Percentiles rank a stretch among this genome's conserved stretches.
These are phyloP conservation scores for Globisporangium perplexum DNA, from an alignment of 352 stramenopile genomes.

Conservation along the genomic window DNA sequence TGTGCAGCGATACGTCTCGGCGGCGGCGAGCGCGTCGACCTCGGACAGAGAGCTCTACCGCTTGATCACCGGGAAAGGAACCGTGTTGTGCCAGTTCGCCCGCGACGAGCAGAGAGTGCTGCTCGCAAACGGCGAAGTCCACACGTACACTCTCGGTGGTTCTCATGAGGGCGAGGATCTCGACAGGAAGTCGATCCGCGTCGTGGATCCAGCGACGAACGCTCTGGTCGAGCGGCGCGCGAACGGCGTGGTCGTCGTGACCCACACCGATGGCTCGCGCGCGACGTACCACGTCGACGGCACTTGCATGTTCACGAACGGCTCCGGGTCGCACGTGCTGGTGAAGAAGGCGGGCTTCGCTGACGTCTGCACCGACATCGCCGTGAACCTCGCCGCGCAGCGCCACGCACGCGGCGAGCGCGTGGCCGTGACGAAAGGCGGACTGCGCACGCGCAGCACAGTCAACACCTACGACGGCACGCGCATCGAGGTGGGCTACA, in stretches of 20 bases:
- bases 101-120: slow-evolving; percentile 33
- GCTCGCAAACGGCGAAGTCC: slow-evolving; percentile 43
- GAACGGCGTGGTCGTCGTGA: slow-evolving; percentile 56
- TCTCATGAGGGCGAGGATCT: slow-evolving; percentile 1
- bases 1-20: slow-evolving; percentile 25
- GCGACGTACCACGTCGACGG: slow-evolving; percentile 62
- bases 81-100: slow-evolving; percentile 38
- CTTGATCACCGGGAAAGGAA: slow-evolving; percentile 52
- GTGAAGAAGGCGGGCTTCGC: slow-evolving; percentile 47
- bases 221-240: slow-evolving; percentile 44
- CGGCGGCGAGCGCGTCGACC: neutral
- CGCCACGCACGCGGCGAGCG: slow-evolving; percentile 48
- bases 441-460: slow-evolving; percentile 46
- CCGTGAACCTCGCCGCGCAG: slow-evolving; percentile 53
- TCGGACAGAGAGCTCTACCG: slow-evolving; percentile 25
- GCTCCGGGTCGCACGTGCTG: slow-evolving; percentile 40
- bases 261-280: slow-evolving; percentile 47
- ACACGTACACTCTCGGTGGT: neutral
- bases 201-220: slow-evolving; percentile 68
- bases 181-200: slow-evolving; percentile 13
- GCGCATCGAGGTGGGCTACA: slow-evolving; percentile 57
- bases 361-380: slow-evolving; percentile 64
- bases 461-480: slow-evolving; percentile 53
- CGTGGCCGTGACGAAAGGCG: slow-evolving; percentile 67
- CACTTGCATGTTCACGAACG: slow-evolving; percentile 52